Evolutionary conservation across 495 filamentous ascomycete species (phyloP), one percentile per base, ranked within the genome.

Genomic region (Neurospora tetraspora): DNA sequence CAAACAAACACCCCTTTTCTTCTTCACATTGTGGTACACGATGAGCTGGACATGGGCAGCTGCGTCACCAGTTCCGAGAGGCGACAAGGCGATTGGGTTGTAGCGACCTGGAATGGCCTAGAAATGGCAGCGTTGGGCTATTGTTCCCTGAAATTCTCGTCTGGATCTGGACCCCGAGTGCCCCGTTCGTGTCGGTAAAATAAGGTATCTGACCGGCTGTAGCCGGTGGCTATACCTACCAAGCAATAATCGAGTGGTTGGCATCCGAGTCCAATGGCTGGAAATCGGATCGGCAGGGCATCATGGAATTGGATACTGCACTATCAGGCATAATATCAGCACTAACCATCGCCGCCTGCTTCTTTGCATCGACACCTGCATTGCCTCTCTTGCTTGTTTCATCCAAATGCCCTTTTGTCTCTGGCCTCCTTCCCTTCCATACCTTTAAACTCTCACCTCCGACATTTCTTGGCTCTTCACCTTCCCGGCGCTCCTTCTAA

Each of bases 81-180:
- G 73, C 69, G 68, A 39, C 70, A 68, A 34, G 65, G 73, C 42
- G 65, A 72, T 74, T 74, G 70, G 73, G 68, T 71, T 18, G 16
- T 20, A 36, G 11, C 43, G 31, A 47, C 40, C 16, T 34, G 69
- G 36, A 31, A 71, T 69, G 59, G 39, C 69, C 53, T 12, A 36
- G n/a, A 7, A 16, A 36, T 31, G 68, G 36, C 14, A 39, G 42
- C 36, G 23, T 45, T 72, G 65, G 69, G 36, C 39, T 31, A 23
- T 39, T 12, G 36, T 39, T 65, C 27, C 34, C 59, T 69, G 73
- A 53, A 27, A 0, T 45, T 4, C 53, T 38, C n/a, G 72, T 59
- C 47, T 59, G 23, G 47, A 38, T 31, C 31, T 47, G 34, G 59
- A 37, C 34, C 37, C 40, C 65, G 65, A 39, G 36, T 34, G 31